Percentiles rank a stretch among this genome's conserved stretches.
Evolutionary conservation across 345 rosid genomes (phyloP).

Genomic region (Linum lewisii): DNA sequence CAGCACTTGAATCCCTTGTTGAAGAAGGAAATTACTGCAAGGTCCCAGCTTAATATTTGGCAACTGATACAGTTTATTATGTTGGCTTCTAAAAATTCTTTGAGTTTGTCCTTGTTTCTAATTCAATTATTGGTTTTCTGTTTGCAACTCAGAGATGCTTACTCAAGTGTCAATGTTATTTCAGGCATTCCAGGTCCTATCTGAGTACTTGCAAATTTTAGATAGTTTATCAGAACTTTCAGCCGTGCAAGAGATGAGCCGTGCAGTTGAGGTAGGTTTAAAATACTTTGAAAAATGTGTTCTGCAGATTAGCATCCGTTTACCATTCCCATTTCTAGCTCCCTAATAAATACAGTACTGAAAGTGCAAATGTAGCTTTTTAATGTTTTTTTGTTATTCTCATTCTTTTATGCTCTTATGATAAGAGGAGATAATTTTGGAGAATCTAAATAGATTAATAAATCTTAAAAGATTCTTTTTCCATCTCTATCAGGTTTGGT

Average conservation of each 20-base stretch:
- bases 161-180: conserved; percentile 17
- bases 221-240: conserved; percentile 83
- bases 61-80: not conserved
- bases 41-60: conserved; percentile 31
- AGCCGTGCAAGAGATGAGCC: conserved; percentile 89
- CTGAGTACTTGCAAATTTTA: conserved; percentile 89
- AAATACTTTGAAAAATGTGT: not conserved
- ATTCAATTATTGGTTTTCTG: not conserved
- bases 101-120: not conserved
- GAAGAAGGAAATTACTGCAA: conserved; percentile 91
- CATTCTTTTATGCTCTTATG: conserved; percentile 4
- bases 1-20: conserved; percentile 72
- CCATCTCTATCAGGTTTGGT: conserved; percentile 98
- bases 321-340: not conserved
- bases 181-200: conserved; percentile 96
- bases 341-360: too few species aligned
- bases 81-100: conserved; percentile 4
- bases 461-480: too few species aligned
- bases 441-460: too few species aligned
- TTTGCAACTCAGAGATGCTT: conserved; percentile 8
- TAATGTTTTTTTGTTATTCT: not conserved
- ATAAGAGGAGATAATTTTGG: too few species aligned
- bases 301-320: not conserved
- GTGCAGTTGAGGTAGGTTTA: conserved; percentile 79
- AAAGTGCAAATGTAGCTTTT: too few species aligned